phyloP scores from a whole-genome alignment of 2,329 filamentous ascomycete genomes.

The Botrytis byssoidea region DNA sequence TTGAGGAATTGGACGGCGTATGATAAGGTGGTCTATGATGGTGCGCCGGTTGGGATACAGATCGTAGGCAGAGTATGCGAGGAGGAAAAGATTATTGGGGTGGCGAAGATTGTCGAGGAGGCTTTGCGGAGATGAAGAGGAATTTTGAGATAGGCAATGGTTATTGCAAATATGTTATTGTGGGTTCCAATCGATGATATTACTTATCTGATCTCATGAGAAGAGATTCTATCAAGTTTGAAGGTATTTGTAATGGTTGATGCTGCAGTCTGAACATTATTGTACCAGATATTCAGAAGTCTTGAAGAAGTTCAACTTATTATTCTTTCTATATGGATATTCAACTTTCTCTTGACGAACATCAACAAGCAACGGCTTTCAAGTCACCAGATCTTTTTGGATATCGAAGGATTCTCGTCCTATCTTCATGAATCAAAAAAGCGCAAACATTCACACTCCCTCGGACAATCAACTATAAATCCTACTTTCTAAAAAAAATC shows the following conservation, averaged over 20 bases:
- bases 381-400: neutral
- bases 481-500: neutral
- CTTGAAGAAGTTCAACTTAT: neutral
- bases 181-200: neutral
- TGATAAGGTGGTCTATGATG: constrained; percentile 43
- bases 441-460: neutral
- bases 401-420: neutral
- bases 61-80: constrained; percentile 52
- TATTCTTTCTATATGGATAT: neutral
- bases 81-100: constrained; percentile 54
- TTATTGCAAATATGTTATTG: too few relatives aligned
- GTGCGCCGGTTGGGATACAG: constrained; percentile 53
- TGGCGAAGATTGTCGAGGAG: constrained; percentile 32
- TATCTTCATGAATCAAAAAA: neutral
- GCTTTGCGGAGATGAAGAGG: constrained; percentile 19
- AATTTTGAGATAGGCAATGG: neutral
- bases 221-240: neutral
- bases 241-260: neutral
- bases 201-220: too few relatives aligned
- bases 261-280: neutral
- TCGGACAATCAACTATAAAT: neutral
- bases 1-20: constrained; percentile 48
- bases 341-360: neutral
- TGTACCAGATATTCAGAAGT: neutral
- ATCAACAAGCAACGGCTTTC: neutral